Base-by-base conservation (phyloP, 257 asterid species). In the Misopates orontium region DNA sequence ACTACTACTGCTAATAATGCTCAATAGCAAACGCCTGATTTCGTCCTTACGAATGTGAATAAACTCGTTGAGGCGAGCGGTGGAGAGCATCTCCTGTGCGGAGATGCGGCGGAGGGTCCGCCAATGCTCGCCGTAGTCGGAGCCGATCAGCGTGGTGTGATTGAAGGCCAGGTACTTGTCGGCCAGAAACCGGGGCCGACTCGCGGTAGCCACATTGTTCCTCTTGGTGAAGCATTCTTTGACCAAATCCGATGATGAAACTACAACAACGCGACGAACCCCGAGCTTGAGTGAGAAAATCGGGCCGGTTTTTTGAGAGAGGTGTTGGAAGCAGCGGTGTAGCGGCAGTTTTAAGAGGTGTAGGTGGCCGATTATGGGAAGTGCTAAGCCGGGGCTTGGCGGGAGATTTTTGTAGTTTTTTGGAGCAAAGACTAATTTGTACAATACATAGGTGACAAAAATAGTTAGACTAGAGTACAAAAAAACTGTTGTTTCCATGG, bases 331-430 rank as follows among this genome's bases (percentile, higher is more conserved):
- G 44, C n/a, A 64, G 5, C 80, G 67, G 68, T 71, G 80, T 61
- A 71, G 73, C 6, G 83, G 75, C 8, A 22, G 73, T 24, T 71
- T 72, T 13, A 79, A 3, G 61, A 79, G 80, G 73, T 79, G 80
- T 68, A 79, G 76, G 67, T 79, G 84, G 74, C 84, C 80, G 59
- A 75, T 1, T 28, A 79, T 1, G 11, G 83, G 83, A 18, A 79
- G 78, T 7, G 74, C 71, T 0, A 24, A n/a, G 39, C 70, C 69
- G 36, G 84, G 80, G 67, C 52, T 53, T 11, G 78, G 80, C 14
- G 78, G 78, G 9, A 28, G 70, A 3, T 21, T n/a, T n/a, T n/a
- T 40, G 9, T 66, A 22, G 12, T 8, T 18, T 6, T 44, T 15
- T 6, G 12, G 36, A 16, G 16, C 18, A 0, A 63, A 44, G 62